These are phyloP conservation scores for Pestalotiopsis fici DNA, from an alignment of 2,329 filamentous ascomycete genomes.

Conservation along the genomic window DNA sequence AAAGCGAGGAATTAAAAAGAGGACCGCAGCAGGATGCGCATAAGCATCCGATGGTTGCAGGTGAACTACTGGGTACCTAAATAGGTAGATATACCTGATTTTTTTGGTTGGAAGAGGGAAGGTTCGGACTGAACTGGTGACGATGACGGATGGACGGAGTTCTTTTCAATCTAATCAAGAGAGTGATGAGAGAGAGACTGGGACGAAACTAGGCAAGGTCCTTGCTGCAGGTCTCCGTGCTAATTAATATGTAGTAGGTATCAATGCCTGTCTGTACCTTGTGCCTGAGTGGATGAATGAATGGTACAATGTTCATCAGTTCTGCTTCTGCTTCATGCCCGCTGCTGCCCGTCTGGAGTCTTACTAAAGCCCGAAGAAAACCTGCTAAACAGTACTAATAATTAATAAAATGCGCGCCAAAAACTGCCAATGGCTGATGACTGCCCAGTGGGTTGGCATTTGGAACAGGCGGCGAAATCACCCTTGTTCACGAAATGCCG, in stretches of 20 bases:
- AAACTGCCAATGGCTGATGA: background rate
- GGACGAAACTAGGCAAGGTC: too few relatives aligned
- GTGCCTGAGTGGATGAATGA: background rate
- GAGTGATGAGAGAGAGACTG: background rate
- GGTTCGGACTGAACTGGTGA: background rate
- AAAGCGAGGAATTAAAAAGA: background rate
- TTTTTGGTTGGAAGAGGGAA: background rate
- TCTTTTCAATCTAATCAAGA: background rate
- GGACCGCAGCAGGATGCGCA: background rate
- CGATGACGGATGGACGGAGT: background rate
- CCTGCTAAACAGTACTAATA: background rate
- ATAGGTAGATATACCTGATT: background rate
- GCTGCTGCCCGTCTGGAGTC: too few relatives aligned
- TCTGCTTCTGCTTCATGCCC: background rate
- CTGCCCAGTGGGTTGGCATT: background rate
- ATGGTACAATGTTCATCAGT: background rate
- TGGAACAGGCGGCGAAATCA: background rate
- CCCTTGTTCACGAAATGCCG: background rate
- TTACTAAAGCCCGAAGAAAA: background rate
- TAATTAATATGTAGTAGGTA: background rate
- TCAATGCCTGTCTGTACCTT: too few relatives aligned
- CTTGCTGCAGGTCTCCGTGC: background rate
- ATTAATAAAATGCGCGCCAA: background rate
- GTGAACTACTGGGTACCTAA: background rate
- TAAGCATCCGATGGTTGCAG: background rate